A percentile compares a stretch with the other conserved stretches of the same genome.
phyloP scores from a whole-genome alignment of 768 basidiomycete genomes.

The Leucosporidium scottii region DNA sequence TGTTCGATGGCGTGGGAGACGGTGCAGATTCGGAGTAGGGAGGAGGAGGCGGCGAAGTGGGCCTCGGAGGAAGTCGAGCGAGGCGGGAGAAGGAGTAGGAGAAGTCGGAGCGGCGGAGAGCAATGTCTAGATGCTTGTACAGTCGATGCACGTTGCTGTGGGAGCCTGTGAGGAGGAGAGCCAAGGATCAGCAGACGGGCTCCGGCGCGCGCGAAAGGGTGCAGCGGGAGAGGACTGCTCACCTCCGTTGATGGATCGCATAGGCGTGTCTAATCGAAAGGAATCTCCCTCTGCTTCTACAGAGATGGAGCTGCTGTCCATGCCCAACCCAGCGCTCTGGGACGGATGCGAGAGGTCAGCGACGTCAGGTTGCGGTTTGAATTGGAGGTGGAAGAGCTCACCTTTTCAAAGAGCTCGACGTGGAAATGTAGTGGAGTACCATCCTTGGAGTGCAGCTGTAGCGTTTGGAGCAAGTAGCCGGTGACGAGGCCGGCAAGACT shows the following conservation, averaged over 20 bases:
- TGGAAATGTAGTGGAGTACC: slow-evolving; percentile 50
- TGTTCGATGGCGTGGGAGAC: neutral
- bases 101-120: slow-evolving; percentile 55
- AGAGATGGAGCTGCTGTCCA: slow-evolving; percentile 54
- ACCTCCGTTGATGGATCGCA: slow-evolving; percentile 77
- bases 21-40: slow-evolving; percentile 18
- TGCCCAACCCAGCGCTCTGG: slow-evolving; percentile 56
- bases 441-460: slow-evolving; percentile 36
- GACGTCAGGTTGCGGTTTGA: too few species aligned
- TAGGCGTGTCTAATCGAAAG: slow-evolving; percentile 61
- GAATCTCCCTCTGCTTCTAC: slow-evolving; percentile 38
- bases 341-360: neutral
- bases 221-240: slow-evolving; percentile 26
- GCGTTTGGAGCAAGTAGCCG: slow-evolving; percentile 51
- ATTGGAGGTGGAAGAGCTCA: slow-evolving; percentile 39
- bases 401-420: slow-evolving; percentile 70
- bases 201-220: neutral
- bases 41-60: neutral
- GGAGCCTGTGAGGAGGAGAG: slow-evolving; percentile 51
- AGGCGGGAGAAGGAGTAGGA: slow-evolving; percentile 65
- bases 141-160: slow-evolving; percentile 63
- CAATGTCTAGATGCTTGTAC: slow-evolving; percentile 57
- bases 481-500: slow-evolving; percentile 62
- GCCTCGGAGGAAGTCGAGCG: neutral
- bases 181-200: neutral